Evolutionary conservation across 2,329 filamentous ascomycete genomes (phyloP).

Genomic region (Paecilomyces sp.): DNA sequence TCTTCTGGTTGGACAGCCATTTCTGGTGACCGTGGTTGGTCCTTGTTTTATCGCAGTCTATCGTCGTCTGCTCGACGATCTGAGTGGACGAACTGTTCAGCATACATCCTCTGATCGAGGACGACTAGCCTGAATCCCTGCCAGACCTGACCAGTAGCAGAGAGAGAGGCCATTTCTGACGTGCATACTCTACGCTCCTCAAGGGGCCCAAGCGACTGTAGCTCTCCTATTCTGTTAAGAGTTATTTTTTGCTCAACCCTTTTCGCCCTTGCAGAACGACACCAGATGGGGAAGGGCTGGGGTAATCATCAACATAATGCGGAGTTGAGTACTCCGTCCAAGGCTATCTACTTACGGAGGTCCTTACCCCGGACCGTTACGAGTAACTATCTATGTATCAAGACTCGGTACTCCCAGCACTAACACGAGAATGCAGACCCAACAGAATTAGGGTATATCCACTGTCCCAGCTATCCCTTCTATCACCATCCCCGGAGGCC

Average conservation of each 20-base stretch:
- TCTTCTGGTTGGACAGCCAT: neutral
- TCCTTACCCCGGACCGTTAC: too few relatives aligned
- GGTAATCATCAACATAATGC: neutral
- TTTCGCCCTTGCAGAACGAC: neutral
- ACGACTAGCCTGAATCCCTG: neutral
- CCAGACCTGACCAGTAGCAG: neutral
- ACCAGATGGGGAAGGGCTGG: neutral
- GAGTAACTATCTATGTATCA: neutral
- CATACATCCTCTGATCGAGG: neutral
- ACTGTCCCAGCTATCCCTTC: neutral
- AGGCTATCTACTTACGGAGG: too few relatives aligned
- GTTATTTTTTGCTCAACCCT: neutral
- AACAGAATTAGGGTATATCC: too few relatives aligned
- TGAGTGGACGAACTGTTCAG: neutral
- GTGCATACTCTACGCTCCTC: neutral
- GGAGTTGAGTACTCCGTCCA: neutral
- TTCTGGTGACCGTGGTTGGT: neutral
- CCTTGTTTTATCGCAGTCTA: neutral
- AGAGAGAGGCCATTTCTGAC: neutral
- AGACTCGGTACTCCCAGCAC: neutral
- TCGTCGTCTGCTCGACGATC: neutral
- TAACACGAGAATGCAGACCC: neutral
- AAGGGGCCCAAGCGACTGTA: neutral
- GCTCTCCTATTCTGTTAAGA: neutral
- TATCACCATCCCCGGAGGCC: neutral